Evolutionary conservation across 2,329 filamentous ascomycete genomes (phyloP), one percentile per base, ranked within the genome.

Genomic region (Sordariomycetes sp.): DNA sequence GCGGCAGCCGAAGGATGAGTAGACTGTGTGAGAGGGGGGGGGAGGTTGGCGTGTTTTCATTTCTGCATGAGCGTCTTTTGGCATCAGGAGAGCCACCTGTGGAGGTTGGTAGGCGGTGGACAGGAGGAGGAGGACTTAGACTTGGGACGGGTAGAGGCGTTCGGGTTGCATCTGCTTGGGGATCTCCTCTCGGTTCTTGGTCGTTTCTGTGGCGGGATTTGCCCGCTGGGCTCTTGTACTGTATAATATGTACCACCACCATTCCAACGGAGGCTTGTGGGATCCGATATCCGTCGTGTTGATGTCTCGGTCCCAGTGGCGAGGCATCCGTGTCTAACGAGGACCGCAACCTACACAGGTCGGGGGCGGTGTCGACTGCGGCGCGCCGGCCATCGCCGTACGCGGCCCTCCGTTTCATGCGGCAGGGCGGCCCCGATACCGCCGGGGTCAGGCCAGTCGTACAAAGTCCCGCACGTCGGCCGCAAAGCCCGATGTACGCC

Each of bases 1-100:
- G 89, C 75, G 88, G 64, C 86, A 86, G 77, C 87, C 87, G 62
- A 82, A 74, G 69, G 82, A 85, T 54, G 78, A 82, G 59, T 79
- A 74, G 64, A 57, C 20, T 24, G 20, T 13, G 6, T 24, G 28
- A 32, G 28, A 8, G 28, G 28, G 28, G 45, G n/a, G 8, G n/a
- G 2, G 7, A 20, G 5, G 17, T 22, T 2, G 42, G 42, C 42
- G 42, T 50, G 45, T 24, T 50, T 45, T 50, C 5, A 24, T 22
- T 50, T 32, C 28, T 24, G 45, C 45, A 50, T 50, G 45, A 50
- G 20, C 45, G 45, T 50, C 45, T 50, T 50, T 50, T 24, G 10
- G n/a, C 3, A 50, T 12, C 7, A 8, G 12, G 42, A 22, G n/a
- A 24, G 45, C n/a, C 45, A 10, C n/a, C 10, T n/a, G 20, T 12